Conservation (phyloP, 78 protist genomes). For the Paratrimastix pyriformis region DNA sequence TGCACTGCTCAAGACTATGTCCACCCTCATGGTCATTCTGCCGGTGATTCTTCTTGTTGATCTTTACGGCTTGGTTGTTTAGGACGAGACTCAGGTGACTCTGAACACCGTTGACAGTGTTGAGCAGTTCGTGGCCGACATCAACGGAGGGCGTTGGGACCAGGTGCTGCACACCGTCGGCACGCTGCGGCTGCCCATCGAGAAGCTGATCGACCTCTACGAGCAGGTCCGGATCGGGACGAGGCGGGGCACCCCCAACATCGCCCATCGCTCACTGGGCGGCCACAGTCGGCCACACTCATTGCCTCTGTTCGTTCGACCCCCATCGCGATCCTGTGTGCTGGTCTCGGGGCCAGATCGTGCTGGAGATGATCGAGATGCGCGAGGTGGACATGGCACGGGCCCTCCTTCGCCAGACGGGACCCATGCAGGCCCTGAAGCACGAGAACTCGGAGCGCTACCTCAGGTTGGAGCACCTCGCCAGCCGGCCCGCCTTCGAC, state of each 20-base stretch:
- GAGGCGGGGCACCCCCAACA: background rate
- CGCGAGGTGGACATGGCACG: conserved; percentile 36
- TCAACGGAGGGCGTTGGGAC: conserved; percentile 68
- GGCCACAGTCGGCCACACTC: background rate
- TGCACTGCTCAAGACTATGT: background rate
- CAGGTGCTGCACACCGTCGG: conserved; percentile 38
- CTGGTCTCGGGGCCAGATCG: conserved; percentile 5
- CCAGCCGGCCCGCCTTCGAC: conserved; percentile 24
- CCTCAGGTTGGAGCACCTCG: conserved; percentile 27
- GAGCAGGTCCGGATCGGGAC: conserved; percentile 44
- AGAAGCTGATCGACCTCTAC: conserved; percentile 36
- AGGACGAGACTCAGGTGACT: conserved; percentile 40
- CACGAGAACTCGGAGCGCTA: conserved; percentile 23
- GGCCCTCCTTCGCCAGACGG: conserved; percentile 43
- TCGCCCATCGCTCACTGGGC: background rate
- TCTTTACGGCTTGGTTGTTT: background rate
- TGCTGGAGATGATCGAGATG: conserved; percentile 27
- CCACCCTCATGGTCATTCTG: conserved; percentile 13
- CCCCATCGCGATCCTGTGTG: background rate
- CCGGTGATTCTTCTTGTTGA: background rate
- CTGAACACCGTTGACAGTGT: conserved; percentile 52
- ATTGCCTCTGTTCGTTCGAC: background rate
- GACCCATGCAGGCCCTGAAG: conserved; percentile 34
- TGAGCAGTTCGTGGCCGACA: conserved; percentile 41
- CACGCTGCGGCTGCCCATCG: conserved; percentile 32